Percentiles rank a stretch among this genome's conserved stretches.
phyloP scores from a whole-genome alignment of 768 basidiomycete species.

The Amanita rimosa region DNA sequence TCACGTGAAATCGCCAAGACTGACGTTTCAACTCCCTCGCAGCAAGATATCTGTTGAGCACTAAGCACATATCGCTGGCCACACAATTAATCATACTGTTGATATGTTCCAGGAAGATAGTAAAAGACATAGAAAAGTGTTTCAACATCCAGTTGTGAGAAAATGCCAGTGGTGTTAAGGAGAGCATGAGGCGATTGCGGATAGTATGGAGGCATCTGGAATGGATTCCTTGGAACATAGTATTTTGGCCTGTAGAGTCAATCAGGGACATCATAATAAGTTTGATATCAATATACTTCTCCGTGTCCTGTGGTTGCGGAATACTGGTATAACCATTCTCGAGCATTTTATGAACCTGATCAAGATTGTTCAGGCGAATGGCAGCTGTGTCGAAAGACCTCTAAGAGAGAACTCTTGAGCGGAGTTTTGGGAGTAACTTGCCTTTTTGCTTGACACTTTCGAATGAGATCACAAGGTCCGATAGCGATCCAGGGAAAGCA shows the following conservation, averaged over 20 bases:
- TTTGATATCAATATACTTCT: slow-evolving; percentile 51
- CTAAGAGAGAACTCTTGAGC: neutral
- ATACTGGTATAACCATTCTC: slow-evolving; percentile 85
- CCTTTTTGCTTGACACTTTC: slow-evolving; percentile 97
- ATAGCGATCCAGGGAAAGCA: slow-evolving; percentile 75
- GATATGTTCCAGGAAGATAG: slow-evolving; percentile 94
- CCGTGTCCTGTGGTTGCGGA: slow-evolving; percentile 90
- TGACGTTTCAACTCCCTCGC: slow-evolving; percentile 96
- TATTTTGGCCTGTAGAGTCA: slow-evolving; percentile 71
- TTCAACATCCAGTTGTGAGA: slow-evolving; percentile 89
- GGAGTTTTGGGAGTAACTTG: slow-evolving; percentile 19
- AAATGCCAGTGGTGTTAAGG: slow-evolving; percentile 74
- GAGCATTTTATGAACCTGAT: slow-evolving; percentile 85
- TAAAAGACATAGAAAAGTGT: slow-evolving; percentile 99
- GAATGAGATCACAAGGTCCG: slow-evolving; percentile 89
- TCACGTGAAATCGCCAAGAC: slow-evolving; percentile 98
- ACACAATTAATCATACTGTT: slow-evolving; percentile 53
- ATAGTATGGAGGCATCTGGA: slow-evolving; percentile 86
- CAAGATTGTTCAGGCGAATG: slow-evolving; percentile 79
- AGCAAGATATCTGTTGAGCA: slow-evolving; percentile 64
- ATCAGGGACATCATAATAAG: slow-evolving; percentile 5
- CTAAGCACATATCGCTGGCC: neutral
- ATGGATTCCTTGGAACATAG: slow-evolving; percentile 90
- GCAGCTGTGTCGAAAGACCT: slow-evolving; percentile 32
- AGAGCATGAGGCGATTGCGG: slow-evolving; percentile 79